Evolutionary conservation across 2,329 filamentous ascomycete species (phyloP).

Genomic region (Aspergillus ochraceus): DNA sequence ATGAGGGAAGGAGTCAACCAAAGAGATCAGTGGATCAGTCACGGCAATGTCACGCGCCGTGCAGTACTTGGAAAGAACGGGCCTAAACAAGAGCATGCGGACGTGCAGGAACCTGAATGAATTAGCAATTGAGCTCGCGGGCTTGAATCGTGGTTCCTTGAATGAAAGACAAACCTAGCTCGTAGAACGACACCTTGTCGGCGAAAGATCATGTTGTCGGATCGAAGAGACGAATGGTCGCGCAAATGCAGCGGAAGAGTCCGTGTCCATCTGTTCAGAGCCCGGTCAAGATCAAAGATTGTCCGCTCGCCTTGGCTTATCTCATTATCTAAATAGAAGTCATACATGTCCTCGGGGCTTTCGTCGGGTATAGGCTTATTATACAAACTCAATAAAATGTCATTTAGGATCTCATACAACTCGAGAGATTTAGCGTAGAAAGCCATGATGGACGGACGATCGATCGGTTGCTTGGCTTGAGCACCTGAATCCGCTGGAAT

Average conservation of each 20-base stretch:
- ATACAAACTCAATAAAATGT: slow-evolving; percentile 33
- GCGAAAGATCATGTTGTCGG: slow-evolving; percentile 25
- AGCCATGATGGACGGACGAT: slow-evolving; percentile 30
- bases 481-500: slow-evolving; percentile 15
- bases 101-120: slow-evolving; percentile 34
- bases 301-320: slow-evolving; percentile 25
- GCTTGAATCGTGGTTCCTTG: not conserved
- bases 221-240: slow-evolving; percentile 1
- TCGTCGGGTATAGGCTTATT: slow-evolving; percentile 26
- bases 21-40: slow-evolving; percentile 19
- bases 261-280: slow-evolving; percentile 31
- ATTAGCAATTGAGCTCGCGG: not conserved
- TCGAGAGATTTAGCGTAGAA: slow-evolving; percentile 35
- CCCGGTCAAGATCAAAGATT: slow-evolving; percentile 36
- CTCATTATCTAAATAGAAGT: slow-evolving; percentile 28
- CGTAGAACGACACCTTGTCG: slow-evolving; percentile 34
- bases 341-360: slow-evolving; percentile 25
- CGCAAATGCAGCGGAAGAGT: slow-evolving; percentile 30
- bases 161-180: slow-evolving; percentile 25
- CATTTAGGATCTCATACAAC: slow-evolving; percentile 37
- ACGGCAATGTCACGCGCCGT: slow-evolving; percentile 25
- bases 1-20: slow-evolving; percentile 30
- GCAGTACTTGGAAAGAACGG: slow-evolving; percentile 33
- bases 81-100: slow-evolving; percentile 34
- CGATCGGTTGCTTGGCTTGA: slow-evolving; percentile 21